Evolutionary conservation across 1,284 basidiomycete genomes (phyloP), one percentile per base, ranked within the genome.

Genomic region (Microbotryomycetes sp.): DNA sequence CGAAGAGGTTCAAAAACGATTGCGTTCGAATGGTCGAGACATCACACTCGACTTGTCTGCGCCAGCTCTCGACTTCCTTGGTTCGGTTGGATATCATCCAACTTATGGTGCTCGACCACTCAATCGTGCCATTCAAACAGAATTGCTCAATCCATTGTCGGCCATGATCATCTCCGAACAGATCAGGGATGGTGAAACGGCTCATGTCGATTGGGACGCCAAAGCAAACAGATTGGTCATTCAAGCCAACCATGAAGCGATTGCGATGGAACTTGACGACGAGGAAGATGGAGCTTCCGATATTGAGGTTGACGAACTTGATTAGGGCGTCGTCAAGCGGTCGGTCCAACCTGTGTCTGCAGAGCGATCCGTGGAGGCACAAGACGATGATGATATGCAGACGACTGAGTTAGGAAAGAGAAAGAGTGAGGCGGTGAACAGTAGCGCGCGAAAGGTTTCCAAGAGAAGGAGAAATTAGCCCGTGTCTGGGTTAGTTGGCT

Each of bases 141-240:
- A 97, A 75, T 80, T 98, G 52, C 82, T 98, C 70, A 93, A 96
- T 76, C 94, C 94, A 9, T 79, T 98, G 50, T 92, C 91, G 22
- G 80, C 89, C 63, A 83, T 91, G 79, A 82, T 98, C 54, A 84
- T 98, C 52, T 86, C 89, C 45, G 90, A 89, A 46, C 57, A 64
- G 22, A 61, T 73, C 49, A 81, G 85, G 53, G 92, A 97, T 63
- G 87, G 86, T 42, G 92, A 96, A 76, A 81, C 76, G 0, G 87
- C 89, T 7, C 77, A 78, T 42, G 82, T 97, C 58, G 82, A 82
- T 30, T 92, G 92, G 68, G 92, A 98, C 73, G 84, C 87, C 19
- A 85, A 86, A 31, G 83, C 83, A 67, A 97, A 97, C 76, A 83
- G 86, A 31, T 77, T 98, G 47, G 77, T 82, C 36, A 85, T 97